Base-by-base conservation (phyloP, 2,329 filamentous ascomycete species). In the Raffaelea albimanens region DNA sequence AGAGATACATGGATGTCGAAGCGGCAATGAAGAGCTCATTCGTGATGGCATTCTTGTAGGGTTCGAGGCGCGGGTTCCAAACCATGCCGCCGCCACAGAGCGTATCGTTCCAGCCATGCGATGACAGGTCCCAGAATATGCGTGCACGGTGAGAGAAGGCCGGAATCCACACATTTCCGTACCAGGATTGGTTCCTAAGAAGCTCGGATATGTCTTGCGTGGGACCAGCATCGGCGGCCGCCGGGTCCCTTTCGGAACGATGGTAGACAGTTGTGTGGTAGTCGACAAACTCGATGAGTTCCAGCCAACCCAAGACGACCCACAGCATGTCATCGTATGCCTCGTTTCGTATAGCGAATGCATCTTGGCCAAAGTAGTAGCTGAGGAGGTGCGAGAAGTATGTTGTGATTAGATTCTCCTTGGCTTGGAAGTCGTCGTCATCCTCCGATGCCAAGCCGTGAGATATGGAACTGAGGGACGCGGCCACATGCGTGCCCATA, bases 21-120 rank as follows among this genome's bases (percentile, higher is more conserved):
- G 87, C 88, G 0, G 90, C 75, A 51, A 96, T 87, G 66, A 78
- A 96, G 1, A 96, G 76, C 61, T 96, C 81, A 59, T 96, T 96
- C 25, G 91, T 97, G 57, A 97, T 94, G 53, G 91, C 88, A 59
- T 97, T 97, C 61, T 96, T 97, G 69, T 96, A 97, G 0, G 89
- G 88, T 36, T 74, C 53, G 5, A 55, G 49, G 14, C 50, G 52
- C 65, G 52, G 87, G 55, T 86, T 94, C 91, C 91, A 97, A 14
- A 81, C 76, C 85, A 97, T 94, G 40, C 91, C 91, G 20, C 91
- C 91, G 4, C 76, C 77, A 58, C 91, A 97, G 5, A 95, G 74
- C 21, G 72, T 73, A 20, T 78, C 84, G 59, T 94, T 85, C 88
- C 90, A 97, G 5, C 91, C 88, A 11, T 74, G 68, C 5, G 79